Evolutionary conservation across 164 flowering plant species (phyloP), one percentile per base, ranked within the genome.

Genomic region (Euptelea pleiosperma): DNA sequence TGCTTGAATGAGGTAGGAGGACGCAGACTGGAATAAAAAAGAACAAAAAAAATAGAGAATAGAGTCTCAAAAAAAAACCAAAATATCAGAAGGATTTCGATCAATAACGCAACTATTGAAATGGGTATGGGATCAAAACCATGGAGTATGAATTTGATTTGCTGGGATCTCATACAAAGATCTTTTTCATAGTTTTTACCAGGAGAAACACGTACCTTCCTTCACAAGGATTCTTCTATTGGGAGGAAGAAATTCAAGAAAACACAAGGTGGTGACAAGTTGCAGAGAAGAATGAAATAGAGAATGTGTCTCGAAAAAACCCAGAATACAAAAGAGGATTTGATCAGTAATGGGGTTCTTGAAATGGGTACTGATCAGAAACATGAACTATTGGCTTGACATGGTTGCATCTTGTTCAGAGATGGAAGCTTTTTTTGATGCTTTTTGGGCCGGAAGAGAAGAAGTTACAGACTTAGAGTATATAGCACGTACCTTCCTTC

Each of bases 1-100:
- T 57, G 55, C 61, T 64, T 56, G 56, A 64, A 64, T 29, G 54
- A 34, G 26, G 26, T 64, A 12, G 55, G 48, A 15, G 61, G 49
- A 26, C 39, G 60, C 67, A 64, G 66, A 11, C 44, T 22, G 28
- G 8, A 8, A 8, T 2, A 10, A n/a, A 16, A 52, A 36, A n/a
- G n/a, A n/a, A 35, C 12, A 50, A 16, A 28, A 30, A 30, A 11
- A 31, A 57, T n/a, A n/a, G n/a, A n/a, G n/a, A n/a, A n/a, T n/a
- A n/a, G n/a, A n/a, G n/a, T n/a, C 25, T 26, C 15, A 42, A n/a
- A 6, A 16, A 55, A 24, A 15, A n/a, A n/a, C 12, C 14, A 14
- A 22, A 40, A 57, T n/a, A 58, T 16, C n/a, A 22, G 6, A 42
- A 58, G 15, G 54, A 24, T 14, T 36, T n/a, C 19, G 12, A 24